Evolutionary conservation across 1,139 yeast species (phyloP).

Genomic region (Candida gigantensis): DNA sequence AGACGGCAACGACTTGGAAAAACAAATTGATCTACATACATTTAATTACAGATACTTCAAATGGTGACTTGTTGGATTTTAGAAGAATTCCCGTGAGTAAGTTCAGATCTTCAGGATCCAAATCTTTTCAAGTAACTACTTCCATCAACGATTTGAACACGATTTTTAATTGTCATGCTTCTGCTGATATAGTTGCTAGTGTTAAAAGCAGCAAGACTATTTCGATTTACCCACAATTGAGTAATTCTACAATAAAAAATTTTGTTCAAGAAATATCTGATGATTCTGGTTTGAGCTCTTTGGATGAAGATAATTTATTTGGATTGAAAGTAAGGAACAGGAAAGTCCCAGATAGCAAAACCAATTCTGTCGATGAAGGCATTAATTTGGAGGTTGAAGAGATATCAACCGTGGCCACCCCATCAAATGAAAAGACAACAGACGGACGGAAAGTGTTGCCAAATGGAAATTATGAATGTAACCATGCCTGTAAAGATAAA

Average conservation of each 20-base stretch:
- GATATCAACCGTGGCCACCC: neutral
- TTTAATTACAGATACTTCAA: slow-evolving; percentile 13
- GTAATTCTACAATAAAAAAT: slow-evolving; percentile 5
- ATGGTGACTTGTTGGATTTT: slow-evolving; percentile 38
- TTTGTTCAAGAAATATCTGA: slow-evolving; percentile 8
- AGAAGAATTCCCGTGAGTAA: slow-evolving; percentile 33
- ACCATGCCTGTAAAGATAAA: slow-evolving; percentile 41
- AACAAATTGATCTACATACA: slow-evolving; percentile 20
- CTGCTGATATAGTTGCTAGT: slow-evolving; percentile 43
- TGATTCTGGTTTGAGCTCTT: slow-evolving; percentile 8
- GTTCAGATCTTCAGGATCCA: slow-evolving; percentile 19
- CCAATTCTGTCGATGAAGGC: slow-evolving; percentile 2
- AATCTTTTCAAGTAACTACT: slow-evolving; percentile 24
- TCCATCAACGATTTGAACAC: slow-evolving; percentile 18
- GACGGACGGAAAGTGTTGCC: slow-evolving; percentile 13
- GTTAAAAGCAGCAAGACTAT: slow-evolving; percentile 11
- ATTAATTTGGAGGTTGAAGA: neutral
- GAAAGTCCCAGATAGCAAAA: too few species aligned
- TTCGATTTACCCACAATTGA: slow-evolving; percentile 2
- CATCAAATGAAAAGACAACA: neutral
- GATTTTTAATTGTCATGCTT: slow-evolving; percentile 23
- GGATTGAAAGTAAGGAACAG: neutral
- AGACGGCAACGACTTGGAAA: slow-evolving; percentile 28
- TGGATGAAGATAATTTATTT: slow-evolving; percentile 3
- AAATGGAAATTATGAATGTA: slow-evolving; percentile 35